Conservation (phyloP, 164 flowering plant genomes). For the Umbellularia californica region DNA sequence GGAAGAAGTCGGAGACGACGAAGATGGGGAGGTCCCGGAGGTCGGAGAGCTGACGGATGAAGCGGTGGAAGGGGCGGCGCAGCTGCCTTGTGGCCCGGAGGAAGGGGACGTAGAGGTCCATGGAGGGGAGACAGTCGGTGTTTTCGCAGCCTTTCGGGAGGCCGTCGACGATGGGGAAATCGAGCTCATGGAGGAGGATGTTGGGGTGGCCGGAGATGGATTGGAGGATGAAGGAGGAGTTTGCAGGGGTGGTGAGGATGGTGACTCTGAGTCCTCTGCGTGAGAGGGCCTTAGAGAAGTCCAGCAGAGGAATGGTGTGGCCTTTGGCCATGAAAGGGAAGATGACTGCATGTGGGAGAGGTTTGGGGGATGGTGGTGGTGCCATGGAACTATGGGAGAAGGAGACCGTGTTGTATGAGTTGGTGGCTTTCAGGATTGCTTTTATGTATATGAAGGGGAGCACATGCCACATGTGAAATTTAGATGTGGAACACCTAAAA, state of each 20-base stretch:
- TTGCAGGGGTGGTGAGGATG: conserved; percentile 37
- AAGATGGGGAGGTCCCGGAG: conserved; percentile 23
- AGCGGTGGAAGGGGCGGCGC: conserved; percentile 17
- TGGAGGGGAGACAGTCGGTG: conserved; percentile 30
- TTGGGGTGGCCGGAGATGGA: conserved; percentile 5
- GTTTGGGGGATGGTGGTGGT: neutral
- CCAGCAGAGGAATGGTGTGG: conserved; percentile 32
- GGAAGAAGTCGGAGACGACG: conserved; percentile 36
- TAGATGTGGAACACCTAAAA: too few relatives aligned
- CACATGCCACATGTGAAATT: too few relatives aligned
- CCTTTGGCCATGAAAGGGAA: conserved; percentile 44
- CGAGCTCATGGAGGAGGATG: conserved; percentile 17
- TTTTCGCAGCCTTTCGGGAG: conserved; percentile 30
- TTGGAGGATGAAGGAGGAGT: conserved; percentile 14
- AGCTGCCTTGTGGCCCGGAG: conserved; percentile 19
- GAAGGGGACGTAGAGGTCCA: conserved; percentile 17
- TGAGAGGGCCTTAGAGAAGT: conserved; percentile 28
- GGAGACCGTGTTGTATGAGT: too few relatives aligned
- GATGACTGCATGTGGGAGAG: conserved; percentile 17
- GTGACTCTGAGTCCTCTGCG: conserved; percentile 17
- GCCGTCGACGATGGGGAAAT: conserved; percentile 23
- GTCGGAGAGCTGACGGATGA: conserved; percentile 18
- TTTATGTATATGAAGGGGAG: too few relatives aligned
- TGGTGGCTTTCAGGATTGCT: too few relatives aligned
- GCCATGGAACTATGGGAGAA: neutral